Evolutionary conservation across 768 basidiomycete genomes (phyloP), one percentile per base, ranked within the genome.

Genomic region (Lentinula edodes): DNA sequence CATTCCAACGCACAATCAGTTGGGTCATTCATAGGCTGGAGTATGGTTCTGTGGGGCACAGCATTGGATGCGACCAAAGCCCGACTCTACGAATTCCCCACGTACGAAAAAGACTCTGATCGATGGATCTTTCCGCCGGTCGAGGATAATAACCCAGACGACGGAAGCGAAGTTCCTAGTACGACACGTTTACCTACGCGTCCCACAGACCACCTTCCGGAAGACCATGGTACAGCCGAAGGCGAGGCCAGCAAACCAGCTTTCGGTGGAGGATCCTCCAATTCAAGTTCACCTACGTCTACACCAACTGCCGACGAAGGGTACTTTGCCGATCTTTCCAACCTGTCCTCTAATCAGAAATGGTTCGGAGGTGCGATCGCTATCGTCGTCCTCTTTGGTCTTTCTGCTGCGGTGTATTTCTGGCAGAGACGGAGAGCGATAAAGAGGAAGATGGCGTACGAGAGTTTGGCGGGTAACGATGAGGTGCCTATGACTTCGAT

Each of bases 361-460:
- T 98, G 96, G 96, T 85, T 97, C 74, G 93, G 95, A 62, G 88
- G 85, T 61, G 92, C 93, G 1, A 75, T 90, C n/a, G 85, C 85
- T n/a, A 81, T 84, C 10, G 89, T 97, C 12, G 72, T 86, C 3
- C 65, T 96, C 50, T 93, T 95, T 68, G 89, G 85, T 35, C 74
- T 88, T 28, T 83, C 80, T 10, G 80, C 80, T 4, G 89, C 81
- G 0, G 68, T 89, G 32, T 95, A 92, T 82, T 90, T 98, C 79
- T 91, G 88, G 83, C 78, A 88, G 61, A 83, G 95, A 51, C 77
- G 81, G 58, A 78, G 68, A 60, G 66, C 76, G 63, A 70, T 76
- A 66, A 64, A 77, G 58, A 70, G 75, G 65, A 73, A 75, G 18
- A 71, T 73, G 1, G 78, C 78, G 9, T 94, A 94, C 70, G 78